Evolutionary conservation across 139 green algal genomes (phyloP).

Genomic region (Microglena sp.): DNA sequence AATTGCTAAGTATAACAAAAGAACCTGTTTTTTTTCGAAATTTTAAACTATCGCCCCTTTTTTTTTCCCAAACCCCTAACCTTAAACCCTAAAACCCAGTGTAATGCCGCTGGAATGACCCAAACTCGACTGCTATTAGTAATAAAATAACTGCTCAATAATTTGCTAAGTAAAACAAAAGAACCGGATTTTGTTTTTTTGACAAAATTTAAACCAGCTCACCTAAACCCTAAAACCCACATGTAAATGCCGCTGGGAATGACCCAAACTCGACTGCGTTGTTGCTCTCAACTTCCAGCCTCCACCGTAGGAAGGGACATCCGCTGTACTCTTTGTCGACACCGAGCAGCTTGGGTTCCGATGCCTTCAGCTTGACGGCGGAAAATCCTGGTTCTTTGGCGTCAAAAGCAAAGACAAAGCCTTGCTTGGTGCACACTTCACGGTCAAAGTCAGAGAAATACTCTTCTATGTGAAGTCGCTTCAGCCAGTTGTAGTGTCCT

Average conservation of each 20-base stretch:
- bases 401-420: slow-evolving; percentile 9
- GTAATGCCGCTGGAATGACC: too few relatives aligned
- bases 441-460: slow-evolving; percentile 29
- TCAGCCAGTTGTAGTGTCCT: slow-evolving; percentile 31
- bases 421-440: slow-evolving; percentile 12
- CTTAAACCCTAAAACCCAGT: too few relatives aligned
- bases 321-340: slow-evolving; percentile 40
- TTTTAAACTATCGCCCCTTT: too few relatives aligned
- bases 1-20: too few relatives aligned
- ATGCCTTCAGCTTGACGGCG: slow-evolving; percentile 41
- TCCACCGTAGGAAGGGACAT: slow-evolving; percentile 39
- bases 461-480: slow-evolving; percentile 40
- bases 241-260: slow-evolving; percentile 13
- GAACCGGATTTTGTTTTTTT: too few relatives aligned
- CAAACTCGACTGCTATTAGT: too few relatives aligned
- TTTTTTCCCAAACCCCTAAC: too few relatives aligned
- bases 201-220: too few relatives aligned
- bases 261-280: slow-evolving; percentile 29
- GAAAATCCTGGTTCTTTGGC: not conserved
- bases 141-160: too few relatives aligned
- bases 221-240: too few relatives aligned
- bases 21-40: too few relatives aligned
- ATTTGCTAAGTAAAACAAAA: too few relatives aligned
- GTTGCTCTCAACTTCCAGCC: slow-evolving; percentile 21
- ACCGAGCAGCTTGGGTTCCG: slow-evolving; percentile 65